Evolutionary conservation across 2,329 filamentous ascomycete genomes (phyloP), one percentile per base, ranked within the genome.

Genomic region (Paraphaeosphaeria sporulosa): DNA sequence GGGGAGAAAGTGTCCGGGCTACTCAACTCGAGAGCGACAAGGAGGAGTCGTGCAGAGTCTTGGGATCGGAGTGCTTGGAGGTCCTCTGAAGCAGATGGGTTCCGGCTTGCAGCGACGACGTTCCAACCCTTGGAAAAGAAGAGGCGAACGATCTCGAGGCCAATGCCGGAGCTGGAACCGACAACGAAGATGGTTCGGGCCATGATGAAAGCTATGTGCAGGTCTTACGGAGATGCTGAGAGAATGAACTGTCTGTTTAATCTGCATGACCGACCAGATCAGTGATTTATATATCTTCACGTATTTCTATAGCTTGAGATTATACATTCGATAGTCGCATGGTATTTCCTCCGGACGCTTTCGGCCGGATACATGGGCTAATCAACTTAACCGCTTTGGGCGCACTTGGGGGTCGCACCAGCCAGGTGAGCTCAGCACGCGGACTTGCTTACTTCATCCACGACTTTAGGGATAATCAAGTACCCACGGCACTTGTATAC

Each of bases 141-240:
- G 48, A 51, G 27, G 12, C 48, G 48, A 19, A 51, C 48, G 8
- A 51, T 51, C 10, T 51, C 48, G 23, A 51, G 48, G 2, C 48
- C 32, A 38, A 51, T 51, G 8, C 48, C 48, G 17, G 48, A 50
- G 48, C 48, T 50, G 32, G 48, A 50, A n/a, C 30, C 48, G n/a
- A 50, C 48, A 10, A 50, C 32, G 48, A 50, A 50, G 32, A 50
- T 32, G 13, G 48, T 50, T 38, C 32, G 30, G 13, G 48, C n/a
- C 48, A 50, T 48, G 15, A 3, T 47, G 44, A 40, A 9, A 23
- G 30, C 12, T 48, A 23, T 48, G 23, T 48, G n/a, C n/a, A n/a
- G n/a, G n/a, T n/a, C 8, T 43, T 19, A 19, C 9, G 36, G 36
- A 12, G 10, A 43, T 8, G 17, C n/a, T 47, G 17, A 47, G 23